Conservation (phyloP, 192 early-diverging fungal species). For the Rhizophagus sp. region DNA sequence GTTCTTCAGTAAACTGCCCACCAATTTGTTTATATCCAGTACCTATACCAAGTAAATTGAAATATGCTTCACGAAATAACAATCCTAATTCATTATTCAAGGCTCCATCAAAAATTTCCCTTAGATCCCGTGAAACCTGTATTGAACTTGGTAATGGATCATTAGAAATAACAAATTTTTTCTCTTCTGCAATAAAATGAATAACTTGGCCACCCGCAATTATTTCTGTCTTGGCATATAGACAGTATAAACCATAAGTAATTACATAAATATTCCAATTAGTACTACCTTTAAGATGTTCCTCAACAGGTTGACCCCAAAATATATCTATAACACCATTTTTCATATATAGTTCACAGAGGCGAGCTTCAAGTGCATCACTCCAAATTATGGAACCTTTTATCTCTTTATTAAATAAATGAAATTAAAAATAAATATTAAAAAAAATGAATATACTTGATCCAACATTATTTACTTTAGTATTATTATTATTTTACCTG, state of each 20-base stretch:
- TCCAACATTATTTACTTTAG: too few relatives aligned
- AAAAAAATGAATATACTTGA: too few relatives aligned
- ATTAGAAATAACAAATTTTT: neutral
- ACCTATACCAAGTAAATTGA: neutral
- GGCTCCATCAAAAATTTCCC: neutral
- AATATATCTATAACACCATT: constrained; percentile 22
- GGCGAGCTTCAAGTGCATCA: constrained; percentile 11
- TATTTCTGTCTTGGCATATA: neutral
- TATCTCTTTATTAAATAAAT: too few relatives aligned
- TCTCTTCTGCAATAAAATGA: constrained; percentile 2
- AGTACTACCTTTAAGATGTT: too few relatives aligned
- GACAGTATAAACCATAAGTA: neutral
- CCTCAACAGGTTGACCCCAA: neutral
- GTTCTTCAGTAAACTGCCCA: neutral
- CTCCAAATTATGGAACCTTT: neutral
- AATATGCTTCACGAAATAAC: constrained; percentile 4
- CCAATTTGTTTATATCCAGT: neutral
- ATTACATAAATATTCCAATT: neutral
- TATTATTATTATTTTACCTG: too few relatives aligned
- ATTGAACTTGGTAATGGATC: neutral
- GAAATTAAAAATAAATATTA: too few relatives aligned
- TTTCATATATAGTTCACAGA: constrained; percentile 5
- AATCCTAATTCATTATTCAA: neutral
- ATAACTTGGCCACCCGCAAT: neutral
- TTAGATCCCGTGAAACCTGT: neutral